Evolutionary conservation across 257 asterid species (phyloP), one percentile per base, ranked within the genome.

Genomic region (Rehmannia glutinosa): DNA sequence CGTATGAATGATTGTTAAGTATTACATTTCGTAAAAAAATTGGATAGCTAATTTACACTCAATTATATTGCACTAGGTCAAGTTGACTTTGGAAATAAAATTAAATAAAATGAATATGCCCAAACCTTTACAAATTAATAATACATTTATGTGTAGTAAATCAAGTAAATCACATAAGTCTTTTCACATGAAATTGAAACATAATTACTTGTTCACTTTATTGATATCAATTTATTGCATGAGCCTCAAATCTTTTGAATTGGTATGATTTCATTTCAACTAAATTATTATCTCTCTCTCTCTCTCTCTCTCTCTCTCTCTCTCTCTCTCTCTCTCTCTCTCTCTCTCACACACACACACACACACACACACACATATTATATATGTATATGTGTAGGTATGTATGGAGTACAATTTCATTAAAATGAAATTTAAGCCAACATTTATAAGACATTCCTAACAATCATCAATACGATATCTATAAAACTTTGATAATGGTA

Each of bases 381-480:
- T 19, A 16, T 35, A 59, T 20, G 19, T 54, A 55, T 21, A 25
- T 23, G 13, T 58, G 28, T 28, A 11, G 53, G 36, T 41, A 33
- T 49, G 12, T 50, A 20, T 25, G 46, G 35, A 64, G 61, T 57
- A 63, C 62, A 64, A 41, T 63, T 69, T 24, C 21, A 64, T 63
- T 49, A 54, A 33, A 59, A 54, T 32, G 35, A n/a, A 35, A 64
- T 68, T 73, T 56, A 77, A 54, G 10, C 56, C 55, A 42, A 63
- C 70, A 73, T 77, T 77, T 49, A 68, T 42, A 43, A 45, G 25
- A 38, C 66, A 57, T 66, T 62, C 75, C 80, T 74, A 74, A 79
- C 78, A 23, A 55, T 52, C 66, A 66, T 79, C 28, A 75, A 71
- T 66, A 42, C 38, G 9, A 0, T 15, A 73, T 71, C 77, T 41